Evolutionary conservation across 768 basidiomycete genomes (phyloP), one percentile per base, ranked within the genome.

Genomic region (Suillus cothurnatus): DNA sequence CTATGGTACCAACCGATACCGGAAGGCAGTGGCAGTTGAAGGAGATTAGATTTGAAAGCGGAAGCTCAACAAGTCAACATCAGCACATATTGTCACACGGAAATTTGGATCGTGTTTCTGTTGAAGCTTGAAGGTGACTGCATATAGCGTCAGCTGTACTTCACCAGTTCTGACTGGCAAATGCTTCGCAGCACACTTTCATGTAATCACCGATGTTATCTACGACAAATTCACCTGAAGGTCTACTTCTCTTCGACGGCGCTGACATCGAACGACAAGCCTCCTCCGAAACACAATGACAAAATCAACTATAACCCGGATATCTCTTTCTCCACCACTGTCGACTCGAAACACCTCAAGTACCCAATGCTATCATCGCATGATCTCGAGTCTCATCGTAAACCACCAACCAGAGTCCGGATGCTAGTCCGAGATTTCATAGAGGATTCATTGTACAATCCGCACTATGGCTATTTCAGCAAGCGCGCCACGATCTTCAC

Each of bases 391-490:
- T 71, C 73, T 38, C 23, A 34, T 41, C 76, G 78, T 61, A 78
- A 75, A 9, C 94, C 93, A 8, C 96, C 95, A 3, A 85, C 80
- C 53, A 82, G 87, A 61, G 95, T 96, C 63, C 94, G 92, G 77
- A 96, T 98, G 94, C 88, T 99, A 41, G 89, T 90, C 55, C 88
- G 97, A 68, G 97, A 99, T 79, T 99, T 92, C 74, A 95, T 99
- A 66, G 95, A 99, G 73, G 97, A 99, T 74, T 90, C 93, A 9
- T 79, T 99, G 43, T 99, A 99, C 81, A 99, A 99, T 76, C 96
- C 95, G 4, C 80, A 96, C 76, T 99, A 99, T 74, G 97, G 97
- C 43, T 99, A 99, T 79, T 99, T 99, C 76, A 88, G 94, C 36
- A 91, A 92, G 71, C 92, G 95, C 72, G 97, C 93, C 2, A 91